Conservation (phyloP, 2,329 filamentous ascomycete species). For the Rutstroemia sp. region DNA sequence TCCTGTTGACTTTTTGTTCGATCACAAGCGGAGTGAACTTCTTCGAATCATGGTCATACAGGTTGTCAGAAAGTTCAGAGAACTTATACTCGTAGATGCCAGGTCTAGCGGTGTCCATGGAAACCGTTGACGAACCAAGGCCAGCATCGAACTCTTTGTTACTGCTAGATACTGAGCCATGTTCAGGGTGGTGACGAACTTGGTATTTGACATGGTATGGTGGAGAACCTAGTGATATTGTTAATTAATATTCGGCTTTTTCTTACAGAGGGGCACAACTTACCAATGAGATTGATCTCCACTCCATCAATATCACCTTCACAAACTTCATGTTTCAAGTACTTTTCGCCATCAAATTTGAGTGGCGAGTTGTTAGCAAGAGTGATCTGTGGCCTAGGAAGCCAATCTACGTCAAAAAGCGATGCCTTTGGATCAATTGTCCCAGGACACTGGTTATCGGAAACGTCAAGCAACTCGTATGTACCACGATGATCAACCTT, state of each 20-base stretch:
- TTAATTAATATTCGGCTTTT: conserved; percentile 10
- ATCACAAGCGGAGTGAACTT: conserved; percentile 61
- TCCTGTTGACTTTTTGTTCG: conserved; percentile 76
- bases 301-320: conserved; percentile 90
- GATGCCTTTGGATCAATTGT: conserved; percentile 67
- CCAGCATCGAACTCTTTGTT: conserved; percentile 71
- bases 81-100: conserved; percentile 86
- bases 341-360: conserved; percentile 44
- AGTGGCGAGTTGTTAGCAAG: conserved; percentile 60
- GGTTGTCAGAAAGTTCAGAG: conserved; percentile 70
- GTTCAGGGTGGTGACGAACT: conserved; percentile 62
- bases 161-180: conserved; percentile 56
- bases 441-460: conserved; percentile 76
- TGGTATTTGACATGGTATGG: conserved; percentile 82
- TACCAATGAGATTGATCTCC: conserved; percentile 72
- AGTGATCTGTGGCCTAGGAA: conserved; percentile 66
- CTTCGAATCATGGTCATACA: conserved; percentile 69
- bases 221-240: conserved; percentile 49
- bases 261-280: conserved; percentile 22
- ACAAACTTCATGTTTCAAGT: conserved; percentile 75
- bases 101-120: conserved; percentile 77
- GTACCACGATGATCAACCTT: conserved; percentile 59
- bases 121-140: conserved; percentile 67
- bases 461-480: conserved; percentile 73
- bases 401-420: conserved; percentile 77